Base-by-base conservation (phyloP, 2,329 filamentous ascomycete species). In the Paramyrothecium roridum region DNA sequence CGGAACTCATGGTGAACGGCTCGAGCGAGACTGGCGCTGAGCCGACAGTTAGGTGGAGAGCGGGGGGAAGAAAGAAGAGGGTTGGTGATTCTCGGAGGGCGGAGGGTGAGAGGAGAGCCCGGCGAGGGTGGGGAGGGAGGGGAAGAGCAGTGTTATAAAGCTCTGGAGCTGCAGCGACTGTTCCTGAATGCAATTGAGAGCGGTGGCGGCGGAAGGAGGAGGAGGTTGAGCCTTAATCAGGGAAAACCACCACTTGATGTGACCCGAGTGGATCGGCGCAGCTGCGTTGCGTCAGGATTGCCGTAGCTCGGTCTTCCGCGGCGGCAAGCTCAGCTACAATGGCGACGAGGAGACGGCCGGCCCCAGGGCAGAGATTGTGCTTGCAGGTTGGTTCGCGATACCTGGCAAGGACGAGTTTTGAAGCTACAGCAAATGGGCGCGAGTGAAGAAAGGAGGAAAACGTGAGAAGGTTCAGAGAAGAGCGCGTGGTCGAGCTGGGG, bases 1-100 rank as follows among this genome's bases (percentile, higher is more conserved):
- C 75, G 67, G 66, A 70, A 57, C 76, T 74, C 80, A 82, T 82
- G 56, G 63, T 65, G 69, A 64, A 46, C 43, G 30, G 34, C 37
- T 26, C 47, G 23, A 26, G 11, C 37, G 52, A 52, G 56, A 50
- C 52, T 55, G 52, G 26, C 6, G 10, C 4, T 30, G 26, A 30
- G 26, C 26, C 55, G 55, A 55, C 50, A 52, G 50, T 48, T 54
- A 19, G 48, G n/a, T 50, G 46, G 46, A n/a, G 26, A 52, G 52
- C 33, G 30, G 46, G 46, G 22, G 21, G 26, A 11, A 13, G 16
- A 17, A 19, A 12, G 21, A 10, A 50, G 48, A 4, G 6, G 7
- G 17, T 3, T 22, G 12, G 23, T 22, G 23, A 48, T 8, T 48
- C 53, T 57, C 51, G 45, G 53, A 50, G 53, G 50, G 49, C 50